These are phyloP conservation scores for Starmerella khaoyaiensis DNA, from an alignment of 805 yeast species.

Conservation along the genomic window DNA sequence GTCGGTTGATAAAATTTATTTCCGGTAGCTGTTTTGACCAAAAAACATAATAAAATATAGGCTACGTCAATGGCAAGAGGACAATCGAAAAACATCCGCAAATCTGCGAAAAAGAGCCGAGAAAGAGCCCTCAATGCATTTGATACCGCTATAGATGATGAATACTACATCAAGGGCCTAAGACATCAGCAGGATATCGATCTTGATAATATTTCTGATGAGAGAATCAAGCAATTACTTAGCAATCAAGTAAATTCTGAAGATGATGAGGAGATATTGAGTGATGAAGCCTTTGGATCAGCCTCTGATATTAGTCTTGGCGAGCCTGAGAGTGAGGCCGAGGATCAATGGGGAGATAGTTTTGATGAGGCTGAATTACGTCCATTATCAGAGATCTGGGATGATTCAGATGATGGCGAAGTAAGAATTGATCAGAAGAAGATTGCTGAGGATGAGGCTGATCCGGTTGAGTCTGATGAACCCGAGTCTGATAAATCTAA, in stretches of 20 bases:
- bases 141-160: conserved; percentile 37
- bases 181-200: conserved; percentile 26
- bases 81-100: conserved; percentile 2
- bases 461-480: conserved; percentile 4
- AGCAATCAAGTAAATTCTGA: conserved; percentile 26
- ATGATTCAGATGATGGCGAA: conserved; percentile 48
- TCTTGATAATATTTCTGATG: conserved; percentile 28
- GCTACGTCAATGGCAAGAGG: conserved; percentile 2
- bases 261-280: conserved; percentile 43
- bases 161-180: conserved; percentile 22
- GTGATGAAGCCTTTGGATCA: conserved; percentile 81
- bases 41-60: no score
- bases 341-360: conserved; percentile 55
- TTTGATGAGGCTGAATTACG: conserved; percentile 64
- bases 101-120: conserved; percentile 9
- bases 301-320: conserved; percentile 54
- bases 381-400: conserved; percentile 83
- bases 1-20: not conserved
- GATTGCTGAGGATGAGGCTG: not conserved
- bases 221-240: conserved; percentile 21
- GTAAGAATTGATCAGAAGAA: conserved; percentile 1
- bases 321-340: conserved; percentile 35
- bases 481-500: conserved; percentile 13
- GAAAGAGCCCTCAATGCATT: conserved; percentile 39
- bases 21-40: not conserved